Evolutionary conservation across 495 filamentous ascomycete species (phyloP).

Genomic region (Aspergillus sclerotiicarbonarius): DNA sequence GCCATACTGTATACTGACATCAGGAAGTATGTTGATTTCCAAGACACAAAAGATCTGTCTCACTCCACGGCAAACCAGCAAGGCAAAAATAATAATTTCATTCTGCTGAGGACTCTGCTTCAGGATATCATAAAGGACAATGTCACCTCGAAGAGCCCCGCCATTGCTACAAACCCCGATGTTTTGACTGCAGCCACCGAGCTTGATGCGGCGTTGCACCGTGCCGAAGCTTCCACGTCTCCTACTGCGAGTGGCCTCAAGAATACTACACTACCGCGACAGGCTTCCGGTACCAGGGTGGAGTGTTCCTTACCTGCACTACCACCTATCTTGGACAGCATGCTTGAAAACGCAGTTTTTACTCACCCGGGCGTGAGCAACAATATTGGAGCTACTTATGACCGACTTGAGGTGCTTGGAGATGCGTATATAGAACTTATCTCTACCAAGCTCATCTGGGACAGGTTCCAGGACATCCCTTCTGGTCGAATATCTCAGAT

Average conservation of each 20-base stretch:
- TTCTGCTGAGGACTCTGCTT: neutral
- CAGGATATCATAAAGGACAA: neutral
- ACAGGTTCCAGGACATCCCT: conserved; percentile 56
- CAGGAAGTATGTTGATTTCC: neutral
- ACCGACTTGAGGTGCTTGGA: conserved; percentile 72
- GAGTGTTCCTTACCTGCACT: conserved; percentile 44
- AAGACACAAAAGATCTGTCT: neutral
- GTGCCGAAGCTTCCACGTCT: neutral
- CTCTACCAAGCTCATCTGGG: conserved; percentile 61
- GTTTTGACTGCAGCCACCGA: conserved; percentile 23
- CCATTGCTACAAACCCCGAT: conserved; percentile 17
- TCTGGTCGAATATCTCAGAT: conserved; percentile 63
- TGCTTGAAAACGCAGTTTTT: conserved; percentile 61
- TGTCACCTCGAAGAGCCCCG: neutral
- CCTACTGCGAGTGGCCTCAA: conserved; percentile 2
- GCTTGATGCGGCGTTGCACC: conserved; percentile 22
- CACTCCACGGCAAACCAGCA: neutral
- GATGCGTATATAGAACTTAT: conserved; percentile 73
- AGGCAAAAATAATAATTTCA: neutral
- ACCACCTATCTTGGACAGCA: conserved; percentile 56
- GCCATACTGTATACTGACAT: conserved; percentile 6
- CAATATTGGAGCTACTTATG: conserved; percentile 49
- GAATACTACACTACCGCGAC: neutral
- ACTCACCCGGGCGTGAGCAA: conserved; percentile 57
- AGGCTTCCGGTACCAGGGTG: neutral